These are phyloP conservation scores for Mucor piriformis DNA, from an alignment of 371 early-diverging fungal species.

Conservation along the genomic window DNA sequence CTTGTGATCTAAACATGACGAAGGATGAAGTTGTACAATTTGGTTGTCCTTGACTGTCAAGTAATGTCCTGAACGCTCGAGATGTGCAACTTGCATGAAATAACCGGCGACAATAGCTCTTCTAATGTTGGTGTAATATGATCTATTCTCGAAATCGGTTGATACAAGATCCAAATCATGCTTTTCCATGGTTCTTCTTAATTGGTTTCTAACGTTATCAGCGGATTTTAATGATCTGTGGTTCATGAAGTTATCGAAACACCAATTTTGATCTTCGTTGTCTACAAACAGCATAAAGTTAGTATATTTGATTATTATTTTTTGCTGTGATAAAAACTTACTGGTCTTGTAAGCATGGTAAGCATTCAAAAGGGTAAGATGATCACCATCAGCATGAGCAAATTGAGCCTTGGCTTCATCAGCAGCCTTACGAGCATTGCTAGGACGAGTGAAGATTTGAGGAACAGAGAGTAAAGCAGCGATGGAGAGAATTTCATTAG, in stretches of 20 bases:
- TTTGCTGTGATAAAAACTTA: constrained; percentile 13
- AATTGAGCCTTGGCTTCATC: constrained; percentile 94
- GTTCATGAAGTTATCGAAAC: constrained; percentile 90
- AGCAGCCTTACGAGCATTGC: constrained; percentile 82
- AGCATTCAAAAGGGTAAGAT: constrained; percentile 92
- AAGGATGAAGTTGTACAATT: constrained; percentile 94
- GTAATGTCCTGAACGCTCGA: constrained; percentile 88
- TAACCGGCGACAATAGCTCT: constrained; percentile 87
- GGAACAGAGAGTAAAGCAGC: constrained; percentile 92
- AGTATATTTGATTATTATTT: background rate
- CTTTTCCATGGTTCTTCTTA: constrained; percentile 84
- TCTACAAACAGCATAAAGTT: constrained; percentile 13
- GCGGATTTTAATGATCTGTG: constrained; percentile 87
- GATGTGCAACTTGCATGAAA: constrained; percentile 97
- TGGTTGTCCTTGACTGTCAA: constrained; percentile 97
- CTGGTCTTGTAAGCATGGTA: constrained; percentile 87
- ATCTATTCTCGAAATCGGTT: constrained; percentile 71
- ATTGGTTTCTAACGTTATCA: constrained; percentile 89
- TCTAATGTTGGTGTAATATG: constrained; percentile 85
- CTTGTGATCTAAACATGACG: constrained; percentile 82
- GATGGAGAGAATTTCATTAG: constrained; percentile 92
- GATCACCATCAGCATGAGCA: constrained; percentile 90
- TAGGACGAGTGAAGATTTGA: constrained; percentile 88
- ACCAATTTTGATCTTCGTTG: constrained; percentile 83
- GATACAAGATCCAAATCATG: constrained; percentile 72